These are phyloP conservation scores for Knufia petricola DNA, from an alignment of 2,329 filamentous ascomycete genomes.

Conservation along the genomic window DNA sequence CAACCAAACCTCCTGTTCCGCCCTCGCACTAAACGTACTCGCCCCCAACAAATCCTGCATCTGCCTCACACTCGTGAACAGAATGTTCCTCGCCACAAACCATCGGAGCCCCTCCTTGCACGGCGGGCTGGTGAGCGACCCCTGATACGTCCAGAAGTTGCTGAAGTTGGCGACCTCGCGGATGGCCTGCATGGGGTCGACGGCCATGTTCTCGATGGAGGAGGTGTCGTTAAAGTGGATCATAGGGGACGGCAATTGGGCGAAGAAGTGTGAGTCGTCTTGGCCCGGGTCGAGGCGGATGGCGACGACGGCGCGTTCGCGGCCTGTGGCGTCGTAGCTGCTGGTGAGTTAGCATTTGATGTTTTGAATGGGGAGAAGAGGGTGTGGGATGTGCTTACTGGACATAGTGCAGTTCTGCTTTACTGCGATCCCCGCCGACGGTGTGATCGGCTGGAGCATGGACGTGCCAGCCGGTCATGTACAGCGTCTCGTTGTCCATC, in stretches of 20 bases:
- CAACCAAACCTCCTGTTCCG: slow-evolving; percentile 38
- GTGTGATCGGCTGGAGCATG: slow-evolving; percentile 44
- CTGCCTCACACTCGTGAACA: slow-evolving; percentile 38
- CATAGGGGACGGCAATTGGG: slow-evolving; percentile 32
- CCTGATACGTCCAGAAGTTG: slow-evolving; percentile 43
- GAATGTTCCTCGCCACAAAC: slow-evolving; percentile 28
- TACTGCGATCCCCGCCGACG: slow-evolving; percentile 31
- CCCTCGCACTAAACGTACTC: slow-evolving; percentile 37
- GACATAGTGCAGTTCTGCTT: slow-evolving; percentile 42
- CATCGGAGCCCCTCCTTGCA: slow-evolving; percentile 50
- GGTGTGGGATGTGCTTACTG: slow-evolving; percentile 36
- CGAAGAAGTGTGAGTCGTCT: slow-evolving; percentile 21
- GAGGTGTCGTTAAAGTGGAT: slow-evolving; percentile 32
- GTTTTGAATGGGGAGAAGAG: slow-evolving; percentile 19
- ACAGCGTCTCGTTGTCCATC: slow-evolving; percentile 40
- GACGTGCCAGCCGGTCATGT: slow-evolving; percentile 43
- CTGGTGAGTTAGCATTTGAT: neutral
- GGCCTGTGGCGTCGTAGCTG: slow-evolving; percentile 28
- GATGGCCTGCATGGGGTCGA: slow-evolving; percentile 15
- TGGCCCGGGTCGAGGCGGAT: slow-evolving; percentile 39
- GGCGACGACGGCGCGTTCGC: slow-evolving; percentile 38
- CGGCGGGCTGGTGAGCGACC: slow-evolving; percentile 54
- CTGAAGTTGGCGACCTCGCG: slow-evolving; percentile 15
- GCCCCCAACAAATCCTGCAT: slow-evolving; percentile 39
- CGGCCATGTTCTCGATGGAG: slow-evolving; percentile 14